Evolutionary conservation across 1,284 basidiomycete genomes (phyloP), one percentile per base, ranked within the genome.

Genomic region (Agaricales sp.): DNA sequence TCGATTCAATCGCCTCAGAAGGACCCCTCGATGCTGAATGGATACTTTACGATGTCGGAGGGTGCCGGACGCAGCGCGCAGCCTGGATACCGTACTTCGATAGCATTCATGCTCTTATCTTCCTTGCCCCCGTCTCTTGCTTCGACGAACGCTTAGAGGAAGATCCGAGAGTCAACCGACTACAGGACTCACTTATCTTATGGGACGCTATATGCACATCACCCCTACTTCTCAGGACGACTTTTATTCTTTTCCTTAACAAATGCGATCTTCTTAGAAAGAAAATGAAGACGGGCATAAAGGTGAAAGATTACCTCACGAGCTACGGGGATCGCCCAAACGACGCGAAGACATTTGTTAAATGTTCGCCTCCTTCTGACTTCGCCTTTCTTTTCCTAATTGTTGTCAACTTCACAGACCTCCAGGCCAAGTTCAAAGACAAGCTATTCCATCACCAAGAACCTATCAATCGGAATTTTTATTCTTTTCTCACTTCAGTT

Each of bases 171-270:
- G 71, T 81, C 41, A 82, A 82, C 58, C 68, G 79, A 1, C 63
- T 83, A 18, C 71, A 80, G 58, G 78, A 81, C 62, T 79, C 78
- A 2, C 71, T 77, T 19, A 63, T 70, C 24, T 66, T 80, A 1
- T 82, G 77, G 78, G 74, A 72, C 24, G 70, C 71, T 22, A 76
- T 82, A 43, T 81, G 78, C 60, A 63, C 69, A 23, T 75, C 75
- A 25, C 64, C 67, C 54, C 67, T 82, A 4, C 66, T 81, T 6
- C 41, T 21, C 20, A 71, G 70, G 54, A 75, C 77, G 4, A 77
- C 77, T 54, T 65, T 82, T 45, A 78, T 82, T 46, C 64, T 82
- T 21, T 81, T 82, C 61, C 67, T 82, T 50, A 71, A 71, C 60
- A 71, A 70, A 66, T 78, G 76, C 53, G 78, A 82, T 55, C 68